phyloP scores from a whole-genome alignment of 2,329 filamentous ascomycete species.

The Ophiobolus disseminans region DNA sequence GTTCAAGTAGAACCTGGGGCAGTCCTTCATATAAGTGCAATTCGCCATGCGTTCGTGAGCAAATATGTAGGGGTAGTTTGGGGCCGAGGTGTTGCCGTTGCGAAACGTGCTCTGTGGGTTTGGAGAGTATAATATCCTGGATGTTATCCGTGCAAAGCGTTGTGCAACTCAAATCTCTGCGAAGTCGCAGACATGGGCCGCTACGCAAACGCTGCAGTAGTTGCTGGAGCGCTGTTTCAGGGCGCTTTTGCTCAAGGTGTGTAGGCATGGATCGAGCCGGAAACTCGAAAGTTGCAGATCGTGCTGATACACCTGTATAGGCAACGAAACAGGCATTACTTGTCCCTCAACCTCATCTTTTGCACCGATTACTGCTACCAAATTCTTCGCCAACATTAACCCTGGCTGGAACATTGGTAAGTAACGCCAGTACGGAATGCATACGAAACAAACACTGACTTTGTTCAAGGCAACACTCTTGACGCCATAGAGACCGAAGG shows the following conservation, averaged over 20 bases:
- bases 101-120: background rate
- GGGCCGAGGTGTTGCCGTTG: background rate
- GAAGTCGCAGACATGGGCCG: slow-evolving; percentile 6
- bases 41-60: background rate
- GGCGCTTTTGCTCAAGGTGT: slow-evolving; percentile 21
- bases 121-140: slow-evolving; percentile 2
- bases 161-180: background rate
- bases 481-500: slow-evolving; percentile 64
- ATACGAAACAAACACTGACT: too few relatives aligned
- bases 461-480: slow-evolving; percentile 68
- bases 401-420: slow-evolving; percentile 67
- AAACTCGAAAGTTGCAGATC: background rate
- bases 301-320: too few relatives aligned
- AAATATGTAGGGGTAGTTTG: slow-evolving; percentile 4
- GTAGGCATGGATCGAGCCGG: background rate
- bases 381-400: slow-evolving; percentile 58
- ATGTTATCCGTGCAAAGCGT: background rate
- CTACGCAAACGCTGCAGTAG: slow-evolving; percentile 9
- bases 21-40: slow-evolving; percentile 10
- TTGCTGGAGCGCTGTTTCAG: slow-evolving; percentile 23
- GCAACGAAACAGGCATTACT: slow-evolving; percentile 27
- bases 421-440: too few relatives aligned
- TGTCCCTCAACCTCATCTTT: slow-evolving; percentile 54
- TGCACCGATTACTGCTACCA: slow-evolving; percentile 54
- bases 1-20: slow-evolving; percentile 2